Base-by-base conservation (phyloP, 495 filamentous ascomycete species). In the Podospora anserina region DNA sequence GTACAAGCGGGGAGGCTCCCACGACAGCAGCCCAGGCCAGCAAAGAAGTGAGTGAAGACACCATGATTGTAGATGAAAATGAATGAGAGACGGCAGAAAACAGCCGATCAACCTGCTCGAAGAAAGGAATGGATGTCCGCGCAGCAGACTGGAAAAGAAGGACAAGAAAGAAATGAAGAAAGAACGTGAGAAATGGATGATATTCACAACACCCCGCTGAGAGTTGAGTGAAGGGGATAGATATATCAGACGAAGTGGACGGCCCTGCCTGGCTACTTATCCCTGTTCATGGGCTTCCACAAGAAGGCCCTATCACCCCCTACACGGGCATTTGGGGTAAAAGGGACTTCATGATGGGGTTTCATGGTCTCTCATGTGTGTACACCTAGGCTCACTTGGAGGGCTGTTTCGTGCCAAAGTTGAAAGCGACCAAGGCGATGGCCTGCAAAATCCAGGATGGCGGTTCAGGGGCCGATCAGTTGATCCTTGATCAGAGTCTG, bases 111-210 rank as follows among this genome's bases (percentile, higher is more conserved):
- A 26, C 57, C 44, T 49, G 49, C 39, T 30, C 32, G 61, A 26
- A 30, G 73, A 76, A 71, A 64, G 27, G 73, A 73, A 74, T 65
- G 70, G 68, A 77, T 73, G 64, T 74, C 78, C 67, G 76, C 75
- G 70, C 78, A 79, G 72, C 78, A 79, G 71, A 70, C 67, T 68
- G 66, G 30, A 65, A 55, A 62, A 56, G 59, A 68, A 66, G 57
- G 44, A 65, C 62, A 53, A 26, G 53, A 64, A 66, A 53, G 65
- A 69, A 60, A 68, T 66, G 69, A 67, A 61, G 23, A 63, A 75
- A 64, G 54, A 34, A 68, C 4, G 69, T 73, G 68, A 65, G 58
- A 66, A 73, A 66, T 32, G 69, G 69, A 67, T 55, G 74, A 78
- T 72, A 74, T 75, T 72, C 73, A 68, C 68, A 72, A 66, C 61